Base-by-base conservation (phyloP, 306 rosid species). In the Biancaea sappan region DNA sequence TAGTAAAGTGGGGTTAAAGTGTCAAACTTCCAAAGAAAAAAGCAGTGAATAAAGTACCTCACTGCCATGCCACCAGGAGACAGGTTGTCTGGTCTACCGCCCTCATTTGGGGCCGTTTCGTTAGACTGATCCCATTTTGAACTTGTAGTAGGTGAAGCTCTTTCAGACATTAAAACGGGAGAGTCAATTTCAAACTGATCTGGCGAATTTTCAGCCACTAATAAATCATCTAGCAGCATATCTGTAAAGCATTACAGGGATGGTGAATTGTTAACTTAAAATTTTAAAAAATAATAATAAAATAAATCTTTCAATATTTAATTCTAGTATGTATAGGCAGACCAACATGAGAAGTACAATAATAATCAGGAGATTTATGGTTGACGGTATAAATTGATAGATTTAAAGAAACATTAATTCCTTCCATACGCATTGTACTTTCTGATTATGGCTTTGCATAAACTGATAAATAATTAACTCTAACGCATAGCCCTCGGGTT, bases 171-270 rank as follows among this genome's bases (percentile, higher is more conserved):
- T 41, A 77, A 54, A 24, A 52, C 43, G 14, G 91, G 83, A 73
- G 88, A 88, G 81, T 63, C 88, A 44, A 4, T 28, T 22, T 91
- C 97, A 22, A 87, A 52, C 63, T 85, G 97, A 77, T 73, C 75
- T 28, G 90, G 83, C 0, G 96, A 84, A 83, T 94, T 89, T 79
- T 94, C 98, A 19, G 98, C 98, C 73, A 89, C 90, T 79, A 89
- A 79, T 66, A 91, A 89, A 87, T 94, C 97, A 78, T 61, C 97
- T 66, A 91, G 83, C 63, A 91, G 89, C 16, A 73, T 64, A 75
- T 89, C 98, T 94, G 96, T 79, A 82, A 71, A 78, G 34, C 48
- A 75, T 72, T 71, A 60, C 71, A 24, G 14, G 29, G 24, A 73
- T 60, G 70, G 74, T 57, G 73, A 41, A 59, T 56, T 72, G 9